These are phyloP conservation scores for Mortierella sp. DNA, from an alignment of 371 early-diverging fungal species.

Conservation along the genomic window DNA sequence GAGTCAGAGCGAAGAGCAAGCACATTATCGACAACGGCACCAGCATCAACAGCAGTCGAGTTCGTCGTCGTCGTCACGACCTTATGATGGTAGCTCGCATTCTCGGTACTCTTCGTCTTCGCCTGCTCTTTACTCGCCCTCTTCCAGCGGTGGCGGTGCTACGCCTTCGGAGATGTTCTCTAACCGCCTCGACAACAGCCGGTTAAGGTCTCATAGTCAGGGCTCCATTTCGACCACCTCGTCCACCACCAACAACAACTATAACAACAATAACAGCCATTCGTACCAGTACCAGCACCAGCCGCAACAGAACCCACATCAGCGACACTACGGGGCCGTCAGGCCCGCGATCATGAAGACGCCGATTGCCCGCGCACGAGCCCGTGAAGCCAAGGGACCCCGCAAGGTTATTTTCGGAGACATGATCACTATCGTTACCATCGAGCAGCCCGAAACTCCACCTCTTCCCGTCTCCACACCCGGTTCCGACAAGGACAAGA, in stretches of 20 bases:
- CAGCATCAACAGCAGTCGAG: slow-evolving; percentile 10
- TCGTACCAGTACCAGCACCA: slow-evolving; percentile 13
- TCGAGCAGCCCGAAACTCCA: slow-evolving; percentile 35
- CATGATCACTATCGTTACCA: slow-evolving; percentile 46
- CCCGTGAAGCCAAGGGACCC: slow-evolving; percentile 20
- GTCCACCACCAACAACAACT: neutral
- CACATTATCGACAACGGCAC: slow-evolving; percentile 19
- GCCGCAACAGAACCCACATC: slow-evolving; percentile 5
- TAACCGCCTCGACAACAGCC: slow-evolving; percentile 20
- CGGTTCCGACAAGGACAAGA: slow-evolving; percentile 24
- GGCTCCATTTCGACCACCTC: slow-evolving; percentile 15
- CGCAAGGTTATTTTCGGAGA: slow-evolving; percentile 47
- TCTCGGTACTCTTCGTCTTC: neutral
- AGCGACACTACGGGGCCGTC: slow-evolving; percentile 2
- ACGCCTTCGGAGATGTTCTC: slow-evolving; percentile 37
- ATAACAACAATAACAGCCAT: slow-evolving; percentile 7
- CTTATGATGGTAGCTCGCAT: neutral
- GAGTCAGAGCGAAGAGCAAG: slow-evolving; percentile 14
- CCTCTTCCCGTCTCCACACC: slow-evolving; percentile 16
- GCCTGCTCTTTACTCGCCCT: neutral
- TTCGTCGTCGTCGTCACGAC: neutral
- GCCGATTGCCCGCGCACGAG: slow-evolving; percentile 28
- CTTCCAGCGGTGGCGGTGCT: neutral
- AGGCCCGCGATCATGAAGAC: slow-evolving; percentile 35
- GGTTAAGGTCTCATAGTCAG: slow-evolving; percentile 15